Evolutionary conservation across 805 yeast species (phyloP).

Genomic region (Saccharomycopsis babjevae): DNA sequence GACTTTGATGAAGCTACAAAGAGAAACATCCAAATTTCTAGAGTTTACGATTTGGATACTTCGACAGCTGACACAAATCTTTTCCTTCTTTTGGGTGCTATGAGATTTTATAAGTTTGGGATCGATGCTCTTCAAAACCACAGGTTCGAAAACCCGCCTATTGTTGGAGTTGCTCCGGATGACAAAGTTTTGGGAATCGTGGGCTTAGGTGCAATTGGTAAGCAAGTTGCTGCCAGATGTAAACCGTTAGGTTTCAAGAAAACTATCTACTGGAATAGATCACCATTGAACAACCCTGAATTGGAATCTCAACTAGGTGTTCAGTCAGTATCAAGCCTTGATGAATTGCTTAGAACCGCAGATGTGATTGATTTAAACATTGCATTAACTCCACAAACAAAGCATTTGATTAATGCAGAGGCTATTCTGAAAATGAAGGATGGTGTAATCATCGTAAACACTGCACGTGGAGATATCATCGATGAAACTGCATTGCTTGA

Average conservation of each 20-base stretch:
- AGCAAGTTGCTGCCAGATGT: slow-evolving; percentile 33
- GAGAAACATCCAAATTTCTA: slow-evolving; percentile 37
- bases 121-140: slow-evolving; percentile 27
- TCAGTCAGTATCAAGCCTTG: slow-evolving; percentile 22
- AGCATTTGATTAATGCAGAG: slow-evolving; percentile 34
- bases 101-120: slow-evolving; percentile 38
- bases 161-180: slow-evolving; percentile 31
- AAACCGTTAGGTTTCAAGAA: slow-evolving; percentile 35
- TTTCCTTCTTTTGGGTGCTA: slow-evolving; percentile 39
- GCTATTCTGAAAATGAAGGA: slow-evolving; percentile 61
- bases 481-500: slow-evolving; percentile 52
- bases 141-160: slow-evolving; percentile 37
- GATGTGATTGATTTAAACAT: slow-evolving; percentile 31
- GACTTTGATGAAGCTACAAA: slow-evolving; percentile 34
- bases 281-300: slow-evolving; percentile 27
- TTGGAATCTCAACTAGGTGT: slow-evolving; percentile 28
- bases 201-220: slow-evolving; percentile 41
- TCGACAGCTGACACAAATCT: slow-evolving; percentile 51
- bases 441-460: slow-evolving; percentile 67
- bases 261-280: slow-evolving; percentile 33
- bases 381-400: slow-evolving; percentile 31
- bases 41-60: slow-evolving; percentile 42
- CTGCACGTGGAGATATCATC: slow-evolving; percentile 81
- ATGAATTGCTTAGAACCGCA: slow-evolving; percentile 22
- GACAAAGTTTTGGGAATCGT: slow-evolving; percentile 36